Base-by-base conservation (phyloP, 2,329 filamentous ascomycete genomes). In the Cadophora sp. region DNA sequence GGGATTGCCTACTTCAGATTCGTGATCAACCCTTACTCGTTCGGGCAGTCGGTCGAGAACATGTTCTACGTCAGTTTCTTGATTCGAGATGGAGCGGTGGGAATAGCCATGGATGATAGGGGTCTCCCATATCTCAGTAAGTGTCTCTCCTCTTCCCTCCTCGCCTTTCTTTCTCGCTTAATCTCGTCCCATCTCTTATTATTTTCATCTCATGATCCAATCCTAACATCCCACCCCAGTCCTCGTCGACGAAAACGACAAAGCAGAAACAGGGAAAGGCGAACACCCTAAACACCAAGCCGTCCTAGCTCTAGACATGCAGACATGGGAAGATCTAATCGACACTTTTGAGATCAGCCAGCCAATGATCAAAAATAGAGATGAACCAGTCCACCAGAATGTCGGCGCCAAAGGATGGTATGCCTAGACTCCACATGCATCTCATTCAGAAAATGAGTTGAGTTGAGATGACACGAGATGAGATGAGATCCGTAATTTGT, bases 21-120 rank as follows among this genome's bases (percentile, higher is more conserved):
- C 73, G 92, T 94, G 48, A 86, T 98, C 70, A 97, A 99, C 73
- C 96, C 96, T 0, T 82, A 82, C 47, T 97, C 93, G 0, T 99
- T 98, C 74, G 93, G 93, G 0, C 96, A 99, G 79, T 97, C 94
- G 0, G 89, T 99, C 7, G 96, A 99, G 78, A 99, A 99, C 74
- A 83, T 99, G 74, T 99, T 99, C 79, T 98, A 98, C 77, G 87
- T 97, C 73, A 96, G 93, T 77, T 99, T 99, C 76, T 81, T 99
- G 68, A 93, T 98, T 67, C 89, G 92, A 66, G 96, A 99, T 79
- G 94, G 94, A 13, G 88, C 86, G 67, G 87, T 94, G 6, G 88
- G 87, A 41, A 84, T 99, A n/a, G 83, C 87, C 3, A 85, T 88
- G 65, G 94, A 97, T 75, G 84, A 88, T 14, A 81, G 91, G 68